Base-by-base conservation (phyloP, 2,329 filamentous ascomycete species). In the Arthrocladium fulminans region DNA sequence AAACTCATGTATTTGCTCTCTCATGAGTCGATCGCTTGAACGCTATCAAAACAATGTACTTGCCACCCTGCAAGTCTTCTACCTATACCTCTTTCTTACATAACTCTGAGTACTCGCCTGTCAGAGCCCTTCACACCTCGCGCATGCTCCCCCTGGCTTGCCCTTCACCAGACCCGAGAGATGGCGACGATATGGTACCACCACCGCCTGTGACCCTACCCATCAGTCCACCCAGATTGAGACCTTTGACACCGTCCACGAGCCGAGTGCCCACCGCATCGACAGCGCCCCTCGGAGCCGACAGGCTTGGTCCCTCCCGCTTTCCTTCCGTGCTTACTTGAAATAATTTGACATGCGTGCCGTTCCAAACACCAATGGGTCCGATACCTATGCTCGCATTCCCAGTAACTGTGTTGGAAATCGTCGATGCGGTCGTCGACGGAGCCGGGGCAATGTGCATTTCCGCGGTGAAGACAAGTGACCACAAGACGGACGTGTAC, bases 401-500 rank as follows among this genome's bases (percentile, higher is more conserved):
- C 10, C 70, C 68, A 9, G 41, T 45, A 2, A 49, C 32, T 22
- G 49, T 48, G 15, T 54, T 56, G 2, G 57, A 57, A 40, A 57
- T 37, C 15, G 55, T 57, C 2, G 55, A 54, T n/a, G 57, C 50
- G 1, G 57, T 54, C 12, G 54, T 50, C 12, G 57, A 56, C 8
- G 47, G 19, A 4, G 55, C 48, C 2, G 55, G 55, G 6, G 52
- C 51, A 23, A 90, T 80, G 50, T 88, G 81, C 81, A 95, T 87
- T 69, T 98, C 92, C 59, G 82, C 83, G 23, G 85, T 82, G 64
- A 96, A 97, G 46, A 96, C 81, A 58, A 96, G 86, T 13, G 88
- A 83, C 92, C 92, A 98, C 8, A 98, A 74, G 10, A 97, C 73
- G 3, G 87, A 90, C 66, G 96, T 88, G 65, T 97, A 96, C 92